Percentiles rank a stretch among this genome's conserved stretches.
These are phyloP conservation scores for Hanseniaspora lachancei DNA, from an alignment of 805 yeast genomes.

Conservation along the genomic window DNA sequence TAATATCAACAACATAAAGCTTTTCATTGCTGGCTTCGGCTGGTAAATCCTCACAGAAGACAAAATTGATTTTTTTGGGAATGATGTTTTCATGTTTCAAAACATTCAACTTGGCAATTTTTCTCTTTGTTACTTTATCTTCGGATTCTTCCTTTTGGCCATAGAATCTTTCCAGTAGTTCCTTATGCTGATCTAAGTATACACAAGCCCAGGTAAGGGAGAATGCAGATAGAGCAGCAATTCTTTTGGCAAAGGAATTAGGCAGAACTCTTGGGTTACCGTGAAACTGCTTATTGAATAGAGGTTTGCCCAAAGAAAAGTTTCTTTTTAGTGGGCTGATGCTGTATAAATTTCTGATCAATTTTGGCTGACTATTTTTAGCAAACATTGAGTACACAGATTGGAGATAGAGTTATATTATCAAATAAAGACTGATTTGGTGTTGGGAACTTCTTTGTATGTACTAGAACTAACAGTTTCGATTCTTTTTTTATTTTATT, in stretches of 20 bases:
- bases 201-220: not conserved
- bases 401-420: too few relatives aligned
- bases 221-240: not conserved
- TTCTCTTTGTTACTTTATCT: not conserved
- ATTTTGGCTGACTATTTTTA: not conserved
- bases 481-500: not conserved
- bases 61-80: constrained; percentile 3
- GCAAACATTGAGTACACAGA: not conserved
- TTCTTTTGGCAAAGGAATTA: not conserved
- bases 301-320: not conserved
- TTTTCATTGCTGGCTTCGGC: constrained; percentile 17
- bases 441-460: too few relatives aligned
- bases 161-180: not conserved
- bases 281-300: not conserved
- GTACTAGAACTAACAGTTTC: too few relatives aligned
- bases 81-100: not conserved
- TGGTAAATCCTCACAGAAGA: not conserved
- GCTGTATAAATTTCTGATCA: not conserved
- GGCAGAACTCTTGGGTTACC: not conserved
- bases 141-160: not conserved
- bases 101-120: not conserved
- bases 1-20: constrained; percentile 35
- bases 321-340: not conserved
- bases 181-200: constrained; percentile 6
- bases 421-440: too few relatives aligned